Percentiles rank a stretch among this genome's conserved stretches.
Evolutionary conservation across 2,329 filamentous ascomycete species (phyloP).

Genomic region (Monosporascus sp.): DNA sequence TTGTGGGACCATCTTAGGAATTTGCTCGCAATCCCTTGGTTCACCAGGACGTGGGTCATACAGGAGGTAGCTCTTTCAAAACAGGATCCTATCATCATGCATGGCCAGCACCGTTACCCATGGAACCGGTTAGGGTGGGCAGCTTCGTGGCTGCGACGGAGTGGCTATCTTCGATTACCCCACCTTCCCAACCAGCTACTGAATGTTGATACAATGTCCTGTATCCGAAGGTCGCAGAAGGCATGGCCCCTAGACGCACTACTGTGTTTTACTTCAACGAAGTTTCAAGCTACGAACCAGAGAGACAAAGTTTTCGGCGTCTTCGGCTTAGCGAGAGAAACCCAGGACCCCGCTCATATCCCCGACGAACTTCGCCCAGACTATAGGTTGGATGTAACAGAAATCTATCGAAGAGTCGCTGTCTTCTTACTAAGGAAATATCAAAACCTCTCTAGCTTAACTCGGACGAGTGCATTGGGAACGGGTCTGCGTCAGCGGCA

Average conservation of each 20-base stretch:
- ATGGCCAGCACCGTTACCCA: background rate
- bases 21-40: constrained; percentile 1
- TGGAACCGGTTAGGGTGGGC: constrained; percentile 2
- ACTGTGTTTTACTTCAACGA: constrained; percentile 7
- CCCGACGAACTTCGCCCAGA: background rate
- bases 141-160: constrained; percentile 3
- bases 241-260: constrained; percentile 2
- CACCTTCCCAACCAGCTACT: background rate
- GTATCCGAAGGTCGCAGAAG: background rate
- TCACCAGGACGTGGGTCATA: constrained; percentile 4
- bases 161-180: constrained; percentile 2
- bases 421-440: background rate
- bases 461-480: background rate
- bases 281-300: constrained; percentile 7
- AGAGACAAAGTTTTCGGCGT: constrained; percentile 4
- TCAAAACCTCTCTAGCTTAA: background rate
- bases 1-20: background rate
- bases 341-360: background rate
- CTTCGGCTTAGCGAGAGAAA: constrained; percentile 1
- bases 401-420: background rate
- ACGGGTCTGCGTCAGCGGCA: background rate
- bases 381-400: background rate
- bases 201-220: constrained; percentile 1
- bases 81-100: constrained; percentile 2
- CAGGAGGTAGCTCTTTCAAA: constrained; percentile 3